These are phyloP conservation scores for Phytophthora idaei DNA, from an alignment of 352 stramenopile genomes.

Conservation along the genomic window DNA sequence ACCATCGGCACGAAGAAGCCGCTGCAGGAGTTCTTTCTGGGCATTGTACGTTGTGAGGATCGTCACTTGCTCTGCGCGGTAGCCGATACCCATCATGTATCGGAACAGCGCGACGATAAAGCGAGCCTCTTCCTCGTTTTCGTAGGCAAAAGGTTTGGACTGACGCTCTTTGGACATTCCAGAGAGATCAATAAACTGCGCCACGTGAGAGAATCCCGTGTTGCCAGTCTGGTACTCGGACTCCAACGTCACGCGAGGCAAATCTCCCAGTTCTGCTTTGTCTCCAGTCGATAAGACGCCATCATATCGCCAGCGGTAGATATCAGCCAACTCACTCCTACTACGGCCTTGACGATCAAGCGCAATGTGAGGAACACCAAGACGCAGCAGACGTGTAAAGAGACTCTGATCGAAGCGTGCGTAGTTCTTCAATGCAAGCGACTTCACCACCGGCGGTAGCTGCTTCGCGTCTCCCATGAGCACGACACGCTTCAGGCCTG, in stretches of 20 bases:
- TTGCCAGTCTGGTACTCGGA: slow-evolving; percentile 73
- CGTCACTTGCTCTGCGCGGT: slow-evolving; percentile 90
- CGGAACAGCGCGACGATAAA: slow-evolving; percentile 93
- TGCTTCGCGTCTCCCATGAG: slow-evolving; percentile 95
- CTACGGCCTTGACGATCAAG: slow-evolving; percentile 93
- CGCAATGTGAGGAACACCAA: slow-evolving; percentile 92
- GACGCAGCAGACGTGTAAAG: slow-evolving; percentile 93
- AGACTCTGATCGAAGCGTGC: slow-evolving; percentile 95
- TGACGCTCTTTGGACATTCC: slow-evolving; percentile 63
- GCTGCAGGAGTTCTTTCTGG: slow-evolving; percentile 92
- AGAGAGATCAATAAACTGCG: slow-evolving; percentile 90
- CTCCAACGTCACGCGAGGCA: slow-evolving; percentile 24
- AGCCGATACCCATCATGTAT: slow-evolving; percentile 94
- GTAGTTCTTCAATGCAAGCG: slow-evolving; percentile 87
- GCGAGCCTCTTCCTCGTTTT: slow-evolving; percentile 96
- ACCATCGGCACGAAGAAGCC: slow-evolving; percentile 69
- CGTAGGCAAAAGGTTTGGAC: slow-evolving; percentile 88
- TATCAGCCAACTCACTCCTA: slow-evolving; percentile 80
- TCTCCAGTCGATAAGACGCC: slow-evolving; percentile 14
- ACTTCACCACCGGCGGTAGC: slow-evolving; percentile 92
- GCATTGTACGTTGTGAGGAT: slow-evolving; percentile 97
- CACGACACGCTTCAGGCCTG: slow-evolving; percentile 93
- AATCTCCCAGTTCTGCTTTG: slow-evolving; percentile 31
- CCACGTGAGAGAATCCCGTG: slow-evolving; percentile 87
- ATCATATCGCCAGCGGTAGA: slow-evolving; percentile 90